phyloP scores from a whole-genome alignment of 2,329 filamentous ascomycete species.

The Colletotrichum salicis region DNA sequence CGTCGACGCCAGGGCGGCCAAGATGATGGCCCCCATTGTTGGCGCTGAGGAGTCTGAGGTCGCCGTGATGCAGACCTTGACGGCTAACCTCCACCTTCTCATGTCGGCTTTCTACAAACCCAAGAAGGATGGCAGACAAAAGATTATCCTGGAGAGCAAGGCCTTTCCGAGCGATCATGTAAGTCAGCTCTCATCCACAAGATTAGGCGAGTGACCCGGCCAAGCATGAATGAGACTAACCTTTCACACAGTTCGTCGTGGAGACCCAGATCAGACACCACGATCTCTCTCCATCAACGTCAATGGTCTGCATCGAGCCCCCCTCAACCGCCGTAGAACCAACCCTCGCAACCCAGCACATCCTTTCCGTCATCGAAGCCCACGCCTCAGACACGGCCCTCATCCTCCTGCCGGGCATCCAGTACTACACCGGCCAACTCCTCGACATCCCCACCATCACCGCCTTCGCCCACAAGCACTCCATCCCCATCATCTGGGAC shows the following conservation, averaged over 20 bases:
- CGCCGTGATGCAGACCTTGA: conserved; percentile 85
- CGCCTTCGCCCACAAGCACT: conserved; percentile 75
- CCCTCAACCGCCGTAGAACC: conserved; percentile 53
- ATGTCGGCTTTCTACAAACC: conserved; percentile 86
- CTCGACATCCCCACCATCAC: conserved; percentile 88
- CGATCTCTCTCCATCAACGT: conserved; percentile 68
- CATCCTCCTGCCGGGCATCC: conserved; percentile 84
- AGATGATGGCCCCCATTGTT: conserved; percentile 75
- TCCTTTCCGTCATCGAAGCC: conserved; percentile 78
- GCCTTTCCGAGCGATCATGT: conserved; percentile 87
- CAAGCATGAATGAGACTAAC: background rate
- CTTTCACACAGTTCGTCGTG: conserved; percentile 72
- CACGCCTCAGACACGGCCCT: conserved; percentile 80
- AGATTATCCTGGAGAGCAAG: conserved; percentile 84
- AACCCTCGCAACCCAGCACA: conserved; percentile 76
- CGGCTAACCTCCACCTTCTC: conserved; percentile 79
- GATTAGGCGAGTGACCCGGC: background rate
- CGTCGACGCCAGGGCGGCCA: conserved; percentile 73
- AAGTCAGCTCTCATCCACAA: conserved; percentile 41
- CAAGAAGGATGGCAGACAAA: conserved; percentile 65
- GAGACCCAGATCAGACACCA: conserved; percentile 81
- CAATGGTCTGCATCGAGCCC: conserved; percentile 77
- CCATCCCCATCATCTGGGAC: conserved; percentile 85
- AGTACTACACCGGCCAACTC: conserved; percentile 91
- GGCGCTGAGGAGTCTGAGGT: conserved; percentile 77